Base-by-base conservation (phyloP, 2,329 filamentous ascomycete species). In the Amauroascus verrucosus region DNA sequence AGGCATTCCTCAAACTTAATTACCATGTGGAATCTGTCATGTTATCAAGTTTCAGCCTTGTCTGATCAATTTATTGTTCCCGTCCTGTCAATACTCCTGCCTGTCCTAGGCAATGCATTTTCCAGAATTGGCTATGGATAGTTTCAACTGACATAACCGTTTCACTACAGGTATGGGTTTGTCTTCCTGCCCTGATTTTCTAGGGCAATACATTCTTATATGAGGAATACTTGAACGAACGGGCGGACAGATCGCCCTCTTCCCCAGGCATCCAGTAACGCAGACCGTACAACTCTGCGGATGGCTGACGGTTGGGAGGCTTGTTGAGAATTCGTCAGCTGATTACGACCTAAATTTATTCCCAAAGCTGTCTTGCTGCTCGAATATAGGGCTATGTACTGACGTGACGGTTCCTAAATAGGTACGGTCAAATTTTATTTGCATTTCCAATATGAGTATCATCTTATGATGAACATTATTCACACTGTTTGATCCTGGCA, bases 311-410 rank as follows among this genome's bases (percentile, higher is more conserved):
- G 67, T 63, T 71, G 75, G 74, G 67, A 62, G 77, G 77, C 77
- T 82, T 82, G 80, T 82, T 83, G 80, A 83, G 76, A 82, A 75
- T 70, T 81, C 80, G 80, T 82, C 77, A 79, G 68, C 80, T 82
- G 80, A 83, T 48, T 37, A 38, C 52, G 41, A 13, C 40, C 61
- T 63, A 26, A 56, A 59, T 57, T 51, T 28, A 40, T 53, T 38
- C 26, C 37, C 40, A 47, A 41, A 30, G n/a, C 24, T 38, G 45
- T 11, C 7, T 32, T 7, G 16, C 6, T 22, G 1, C 24, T 44
- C 2, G 18, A 3, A 11, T 51, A 2, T 1, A 32, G 38, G 37
- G 3, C 46, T 61, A 66, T 64, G 65, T 67, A 65, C 54, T 64
- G 50, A 49, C 55, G 48, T 46, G 40, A 35, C 48, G 54, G 54